Conservation (phyloP, 164 flowering plant genomes). For the Annona squamosa region DNA sequence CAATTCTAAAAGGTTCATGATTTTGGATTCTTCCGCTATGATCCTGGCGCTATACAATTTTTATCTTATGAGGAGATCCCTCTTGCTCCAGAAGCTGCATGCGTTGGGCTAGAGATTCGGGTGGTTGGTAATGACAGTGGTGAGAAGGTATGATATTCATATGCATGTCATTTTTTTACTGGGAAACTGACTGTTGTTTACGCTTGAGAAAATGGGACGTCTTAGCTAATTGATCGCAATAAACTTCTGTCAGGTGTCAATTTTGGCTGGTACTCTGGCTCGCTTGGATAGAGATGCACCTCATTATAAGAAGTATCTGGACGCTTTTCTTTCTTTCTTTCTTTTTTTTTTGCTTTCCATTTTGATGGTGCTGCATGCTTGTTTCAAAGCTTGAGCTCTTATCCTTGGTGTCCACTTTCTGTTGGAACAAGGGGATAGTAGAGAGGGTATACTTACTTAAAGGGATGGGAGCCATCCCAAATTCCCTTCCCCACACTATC, state of each 20-base stretch:
- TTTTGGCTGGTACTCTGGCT: constrained; percentile 94
- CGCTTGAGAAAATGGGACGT: neutral
- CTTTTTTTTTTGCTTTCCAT: too few species aligned
- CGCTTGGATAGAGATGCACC: constrained; percentile 99
- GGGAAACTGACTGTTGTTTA: too few species aligned
- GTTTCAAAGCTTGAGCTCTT: too few species aligned
- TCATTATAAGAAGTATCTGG: constrained; percentile 70
- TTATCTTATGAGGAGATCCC: constrained; percentile 82
- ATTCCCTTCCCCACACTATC: too few species aligned
- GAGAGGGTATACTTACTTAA: too few species aligned
- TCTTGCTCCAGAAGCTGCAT: constrained; percentile 88
- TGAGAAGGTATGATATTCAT: constrained; percentile 60
- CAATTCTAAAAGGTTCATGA: constrained; percentile 66
- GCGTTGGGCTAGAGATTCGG: constrained; percentile 92
- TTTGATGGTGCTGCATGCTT: too few species aligned
- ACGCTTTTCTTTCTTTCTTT: neutral
- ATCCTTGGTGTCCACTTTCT: too few species aligned
- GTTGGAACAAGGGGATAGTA: too few species aligned
- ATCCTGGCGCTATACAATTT: constrained; percentile 71
- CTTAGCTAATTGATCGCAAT: constrained; percentile 3
- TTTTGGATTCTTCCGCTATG: constrained; percentile 90
- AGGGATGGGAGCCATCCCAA: too few species aligned
- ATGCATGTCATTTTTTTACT: neutral
- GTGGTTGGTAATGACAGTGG: constrained; percentile 99
- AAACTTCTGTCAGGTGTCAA: constrained; percentile 59